Evolutionary conservation across 1,284 basidiomycete species (phyloP).

Genomic region (Leccinum pachyderme): DNA sequence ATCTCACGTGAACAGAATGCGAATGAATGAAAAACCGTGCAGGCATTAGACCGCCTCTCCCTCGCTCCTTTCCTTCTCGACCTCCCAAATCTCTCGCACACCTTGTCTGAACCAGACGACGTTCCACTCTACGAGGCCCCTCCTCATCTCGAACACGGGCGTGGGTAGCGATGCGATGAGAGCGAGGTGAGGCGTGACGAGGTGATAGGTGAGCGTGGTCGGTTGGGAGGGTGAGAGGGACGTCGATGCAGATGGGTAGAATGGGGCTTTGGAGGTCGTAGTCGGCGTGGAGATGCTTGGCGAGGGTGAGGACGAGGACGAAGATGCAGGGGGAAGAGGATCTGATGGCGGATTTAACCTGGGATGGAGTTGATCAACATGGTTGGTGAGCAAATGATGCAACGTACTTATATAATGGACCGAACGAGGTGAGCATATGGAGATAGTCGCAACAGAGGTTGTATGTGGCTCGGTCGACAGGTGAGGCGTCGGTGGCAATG

Average conservation of each 20-base stretch:
- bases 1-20: conserved; percentile 1
- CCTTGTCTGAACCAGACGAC: conserved; percentile 85
- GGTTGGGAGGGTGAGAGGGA: conserved; percentile 60
- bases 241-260: conserved; percentile 42
- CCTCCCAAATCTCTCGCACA: conserved; percentile 71
- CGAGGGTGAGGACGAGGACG: neutral
- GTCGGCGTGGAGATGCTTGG: conserved; percentile 3
- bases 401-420: conserved; percentile 76
- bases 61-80: conserved; percentile 59
- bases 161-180: conserved; percentile 82
- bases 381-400: neutral
- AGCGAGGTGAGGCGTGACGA: conserved; percentile 79
- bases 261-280: conserved; percentile 16
- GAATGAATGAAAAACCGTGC: neutral
- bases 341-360: conserved; percentile 38
- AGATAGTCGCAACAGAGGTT: conserved; percentile 91
- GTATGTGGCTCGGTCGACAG: conserved; percentile 86
- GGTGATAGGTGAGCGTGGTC: conserved; percentile 82
- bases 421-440: conserved; percentile 83
- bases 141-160: conserved; percentile 70
- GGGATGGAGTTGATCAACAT: conserved; percentile 10
- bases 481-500: conserved; percentile 89
- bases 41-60: conserved; percentile 18
- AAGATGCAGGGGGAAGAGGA: neutral
- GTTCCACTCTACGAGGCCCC: conserved; percentile 91